Evolutionary conservation across 345 rosid genomes (phyloP).

Genomic region (Lepidium aucheri): DNA sequence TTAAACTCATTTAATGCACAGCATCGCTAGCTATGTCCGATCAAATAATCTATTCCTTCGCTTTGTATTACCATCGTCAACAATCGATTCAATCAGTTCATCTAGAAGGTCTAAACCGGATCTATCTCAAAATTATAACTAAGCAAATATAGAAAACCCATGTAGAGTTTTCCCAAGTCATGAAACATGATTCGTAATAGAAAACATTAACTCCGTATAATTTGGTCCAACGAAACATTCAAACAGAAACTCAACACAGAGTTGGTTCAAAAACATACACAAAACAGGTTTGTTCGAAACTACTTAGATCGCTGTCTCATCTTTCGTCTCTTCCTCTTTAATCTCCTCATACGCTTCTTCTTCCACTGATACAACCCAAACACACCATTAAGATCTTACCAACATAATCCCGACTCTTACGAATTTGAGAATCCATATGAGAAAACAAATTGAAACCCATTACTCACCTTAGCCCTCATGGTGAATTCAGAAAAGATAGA

Average conservation of each 20-base stretch:
- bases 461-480: constrained; percentile 83
- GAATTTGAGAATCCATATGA: neutral
- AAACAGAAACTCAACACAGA: neutral
- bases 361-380: constrained; percentile 55
- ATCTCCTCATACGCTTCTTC: constrained; percentile 99
- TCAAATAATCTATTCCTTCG: neutral
- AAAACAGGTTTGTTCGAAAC: neutral
- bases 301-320: constrained; percentile 99
- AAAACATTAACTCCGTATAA: neutral
- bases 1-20: neutral
- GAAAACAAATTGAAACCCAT: neutral
- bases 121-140: neutral
- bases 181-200: neutral
- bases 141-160: neutral
- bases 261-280: neutral
- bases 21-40: neutral
- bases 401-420: neutral
- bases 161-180: neutral
- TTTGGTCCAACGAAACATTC: constrained; percentile 7
- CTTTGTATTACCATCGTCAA: neutral
- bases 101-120: neutral
- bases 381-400: neutral
- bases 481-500: neutral
- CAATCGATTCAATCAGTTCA: neutral
- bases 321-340: constrained; percentile 99